Percentiles rank a stretch among this genome's conserved stretches.
phyloP scores from a whole-genome alignment of 163 green algal genomes.

The Scenedesmus sp. region DNA sequence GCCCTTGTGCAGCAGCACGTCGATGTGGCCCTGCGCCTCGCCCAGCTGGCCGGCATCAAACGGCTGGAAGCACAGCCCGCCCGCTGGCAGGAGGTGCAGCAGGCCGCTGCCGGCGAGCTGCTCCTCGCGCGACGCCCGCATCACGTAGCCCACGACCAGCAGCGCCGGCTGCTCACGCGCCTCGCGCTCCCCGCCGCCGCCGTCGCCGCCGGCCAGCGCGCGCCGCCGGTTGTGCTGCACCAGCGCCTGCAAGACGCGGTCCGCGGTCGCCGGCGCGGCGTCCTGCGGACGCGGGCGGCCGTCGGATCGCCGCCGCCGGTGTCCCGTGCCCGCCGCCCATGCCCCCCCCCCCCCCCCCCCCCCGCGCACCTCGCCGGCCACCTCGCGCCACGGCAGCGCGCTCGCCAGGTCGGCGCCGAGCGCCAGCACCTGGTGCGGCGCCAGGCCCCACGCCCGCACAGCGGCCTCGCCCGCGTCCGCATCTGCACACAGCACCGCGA shows the following conservation, averaged over 20 bases:
- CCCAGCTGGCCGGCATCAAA: constrained; percentile 48
- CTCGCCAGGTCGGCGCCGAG: neutral
- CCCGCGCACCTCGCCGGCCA: constrained; percentile 8
- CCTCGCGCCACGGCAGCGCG: neutral
- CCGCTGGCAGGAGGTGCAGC: constrained; percentile 57
- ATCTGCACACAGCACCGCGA: neutral
- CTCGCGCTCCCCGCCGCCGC: neutral
- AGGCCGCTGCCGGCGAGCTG: constrained; percentile 54
- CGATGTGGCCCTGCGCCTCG: constrained; percentile 42
- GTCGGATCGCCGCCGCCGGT: too few species aligned
- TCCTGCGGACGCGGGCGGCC: neutral
- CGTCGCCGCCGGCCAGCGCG: neutral
- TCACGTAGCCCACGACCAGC: constrained; percentile 59
- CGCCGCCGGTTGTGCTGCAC: constrained; percentile 33
- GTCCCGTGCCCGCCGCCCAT: too few species aligned
- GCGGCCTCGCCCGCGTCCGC: too few species aligned
- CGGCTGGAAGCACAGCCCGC: constrained; percentile 56
- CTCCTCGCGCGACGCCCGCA: constrained; percentile 63
- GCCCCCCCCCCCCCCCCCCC: neutral
- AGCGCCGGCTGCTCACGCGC: neutral
- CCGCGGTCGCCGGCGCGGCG: neutral
- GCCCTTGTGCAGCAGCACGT: constrained; percentile 70
- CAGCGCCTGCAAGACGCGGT: constrained; percentile 25
- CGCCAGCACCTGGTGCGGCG: neutral
- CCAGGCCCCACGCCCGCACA: constrained; percentile 3